These are phyloP conservation scores for Cryptosporidium viatorum DNA, from an alignment of 169 alveolate genomes.

Conservation along the genomic window DNA sequence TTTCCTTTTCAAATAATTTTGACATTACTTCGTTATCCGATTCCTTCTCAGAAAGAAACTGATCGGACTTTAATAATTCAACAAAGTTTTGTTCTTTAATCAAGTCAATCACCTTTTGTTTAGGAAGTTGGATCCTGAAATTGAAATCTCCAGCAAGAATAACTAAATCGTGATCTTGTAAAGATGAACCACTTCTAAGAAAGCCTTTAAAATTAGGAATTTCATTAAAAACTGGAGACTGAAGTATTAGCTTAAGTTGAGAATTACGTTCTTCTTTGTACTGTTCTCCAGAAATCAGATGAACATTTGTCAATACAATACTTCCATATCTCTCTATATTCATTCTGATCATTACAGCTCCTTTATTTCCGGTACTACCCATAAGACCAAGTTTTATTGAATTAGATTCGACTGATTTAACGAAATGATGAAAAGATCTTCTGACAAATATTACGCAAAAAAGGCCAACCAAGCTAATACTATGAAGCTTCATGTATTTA, in stretches of 20 bases:
- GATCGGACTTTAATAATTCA: constrained; percentile 78
- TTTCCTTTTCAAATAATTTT: constrained; percentile 84
- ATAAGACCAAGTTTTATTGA: constrained; percentile 88
- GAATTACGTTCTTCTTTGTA: constrained; percentile 83
- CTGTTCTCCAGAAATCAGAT: constrained; percentile 87
- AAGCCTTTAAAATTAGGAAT: constrained; percentile 77
- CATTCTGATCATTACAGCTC: constrained; percentile 86
- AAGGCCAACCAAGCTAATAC: constrained; percentile 87
- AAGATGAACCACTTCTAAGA: constrained; percentile 78
- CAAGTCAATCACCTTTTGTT: constrained; percentile 75
- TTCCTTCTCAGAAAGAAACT: constrained; percentile 77
- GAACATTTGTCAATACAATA: constrained; percentile 84
- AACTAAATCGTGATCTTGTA: constrained; percentile 82
- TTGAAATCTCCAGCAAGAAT: constrained; percentile 92
- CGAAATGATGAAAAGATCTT: constrained; percentile 78
- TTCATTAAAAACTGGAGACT: constrained; percentile 80
- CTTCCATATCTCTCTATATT: constrained; percentile 75
- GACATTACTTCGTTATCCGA: constrained; percentile 76
- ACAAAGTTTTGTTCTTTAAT: constrained; percentile 60
- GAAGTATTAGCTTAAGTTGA: constrained; percentile 83
- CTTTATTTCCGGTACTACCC: constrained; percentile 91
- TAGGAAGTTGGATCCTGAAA: constrained; percentile 84
- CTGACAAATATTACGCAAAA: constrained; percentile 84
- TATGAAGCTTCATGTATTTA: constrained; percentile 79
- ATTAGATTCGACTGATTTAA: constrained; percentile 82